Evolutionary conservation across 805 yeast genomes (phyloP).

Genomic region (Candida takata): DNA sequence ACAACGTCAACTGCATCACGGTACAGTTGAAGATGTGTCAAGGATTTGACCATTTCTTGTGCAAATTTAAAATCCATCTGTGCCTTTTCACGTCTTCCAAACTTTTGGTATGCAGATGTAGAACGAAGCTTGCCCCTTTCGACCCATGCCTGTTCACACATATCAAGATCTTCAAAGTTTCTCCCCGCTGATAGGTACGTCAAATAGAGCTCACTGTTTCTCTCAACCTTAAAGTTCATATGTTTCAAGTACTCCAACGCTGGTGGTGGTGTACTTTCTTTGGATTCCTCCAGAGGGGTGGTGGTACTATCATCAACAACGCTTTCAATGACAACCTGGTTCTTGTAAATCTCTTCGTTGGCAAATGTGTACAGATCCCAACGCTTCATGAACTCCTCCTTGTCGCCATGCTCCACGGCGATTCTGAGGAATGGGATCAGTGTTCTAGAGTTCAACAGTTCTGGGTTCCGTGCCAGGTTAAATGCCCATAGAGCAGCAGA

Average conservation of each 20-base stretch:
- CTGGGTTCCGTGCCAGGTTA: conserved; percentile 37
- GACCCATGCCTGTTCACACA: conserved; percentile 65
- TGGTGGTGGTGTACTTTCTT: conserved; percentile 13
- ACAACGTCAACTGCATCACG: conserved; percentile 69
- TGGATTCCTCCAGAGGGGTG: conserved; percentile 5
- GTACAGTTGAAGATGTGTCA: conserved; percentile 46
- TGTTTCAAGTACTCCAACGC: conserved; percentile 7
- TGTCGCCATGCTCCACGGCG: conserved; percentile 28
- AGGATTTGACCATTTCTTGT: conserved; percentile 52
- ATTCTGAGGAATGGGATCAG: conserved; percentile 49
- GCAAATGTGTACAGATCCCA: conserved; percentile 31
- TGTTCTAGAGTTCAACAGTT: conserved; percentile 33
- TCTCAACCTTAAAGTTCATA: conserved; percentile 10
- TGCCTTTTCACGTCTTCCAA: conserved; percentile 33
- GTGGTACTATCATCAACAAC: conserved; percentile 12
- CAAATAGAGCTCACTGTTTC: conserved; percentile 16
- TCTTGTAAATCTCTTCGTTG: conserved; percentile 15
- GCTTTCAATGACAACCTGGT: conserved; percentile 10
- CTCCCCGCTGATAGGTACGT: conserved; percentile 45
- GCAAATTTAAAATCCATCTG: conserved; percentile 65
- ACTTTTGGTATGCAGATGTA: conserved; percentile 38
- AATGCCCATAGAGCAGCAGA: conserved; percentile 70
- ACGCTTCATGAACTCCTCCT: conserved; percentile 30
- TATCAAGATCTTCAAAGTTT: conserved; percentile 41
- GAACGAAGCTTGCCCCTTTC: conserved; percentile 74